Base-by-base conservation (phyloP, 2,329 filamentous ascomycete genomes). In the Verticillium albo-atrum region DNA sequence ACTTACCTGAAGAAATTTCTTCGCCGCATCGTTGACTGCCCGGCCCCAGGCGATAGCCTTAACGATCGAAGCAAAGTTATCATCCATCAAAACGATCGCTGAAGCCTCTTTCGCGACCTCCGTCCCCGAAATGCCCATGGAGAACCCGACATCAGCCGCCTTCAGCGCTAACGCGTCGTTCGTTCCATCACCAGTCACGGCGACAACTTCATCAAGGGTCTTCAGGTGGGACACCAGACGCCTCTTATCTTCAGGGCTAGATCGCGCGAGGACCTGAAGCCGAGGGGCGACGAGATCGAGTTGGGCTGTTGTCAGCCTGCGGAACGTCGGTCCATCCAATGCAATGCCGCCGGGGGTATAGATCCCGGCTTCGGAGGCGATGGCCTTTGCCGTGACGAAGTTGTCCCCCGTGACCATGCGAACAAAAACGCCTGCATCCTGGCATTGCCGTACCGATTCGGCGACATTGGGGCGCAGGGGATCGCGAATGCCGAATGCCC, bases 211-310 rank as follows among this genome's bases (percentile, higher is more conserved):
- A 25, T 86, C 87, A 61, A 89, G 80, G 55, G 84, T 81, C 66
- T 87, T 86, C 1, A 90, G 76, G 47, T 83, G 78, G 66, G 82
- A 84, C 32, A 90, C 87, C 34, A 90, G 78, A 37, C 83, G 82
- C 15, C 85, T 77, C 72, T 90, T 90, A 64, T 90, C 88, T 63
- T 90, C 86, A 0, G 88, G 88, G 51, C 85, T 89, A 0, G 87
- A 89, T 55, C 87, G 81, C 28, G 88, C 88, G 52, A 90, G 79
- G 20, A 90, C 86, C 65, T 88, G 87, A 2, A 90, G 78, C 53
- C 86, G 82, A 6, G 84, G 85, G 47, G 88, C 83, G 25, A 85
- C 73, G 2, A 77, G 75, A 56, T 82, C 71, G 70, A 74, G 67
- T 17, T 79, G 66, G 70, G 82, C 54, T 37, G 87, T 86, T 1